Evolutionary conservation across 2,329 filamentous ascomycete genomes (phyloP), one percentile per base, ranked within the genome.

Genomic region (Epichloe aotearoae): DNA sequence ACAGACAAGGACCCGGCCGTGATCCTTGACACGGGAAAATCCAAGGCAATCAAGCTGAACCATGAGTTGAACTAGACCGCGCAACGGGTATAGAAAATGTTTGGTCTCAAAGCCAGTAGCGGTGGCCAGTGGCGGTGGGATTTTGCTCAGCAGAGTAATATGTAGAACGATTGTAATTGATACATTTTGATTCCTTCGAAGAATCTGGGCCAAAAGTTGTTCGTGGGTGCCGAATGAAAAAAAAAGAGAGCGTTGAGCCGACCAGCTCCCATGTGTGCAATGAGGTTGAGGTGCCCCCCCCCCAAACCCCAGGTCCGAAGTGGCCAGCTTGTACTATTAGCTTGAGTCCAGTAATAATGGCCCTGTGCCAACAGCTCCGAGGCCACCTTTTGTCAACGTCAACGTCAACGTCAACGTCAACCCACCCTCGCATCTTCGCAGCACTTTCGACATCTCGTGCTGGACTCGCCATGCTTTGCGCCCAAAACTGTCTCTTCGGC

Each of bases 1-100:
- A 55, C 66, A 6, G 51, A 62, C 0, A 64, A 71, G 8, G 69
- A 73, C 10, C 70, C 70, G 2, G 70, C 70, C 0, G 69, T 73
- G 4, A 61, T 73, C 3, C 45, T 73, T 3, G 69, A 71, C 39
- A 62, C 68, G 0, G 53, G 53, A 2, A 50, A 51, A 17, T 54
- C 53, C 14, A 53, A 53, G 30, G 51, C 49, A 1, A 50, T 51
- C 19, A 53, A 55, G 17, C 30, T 48, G 5, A 47, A 41, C 4
- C 51, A 52, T 41, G 53, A 56, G 47, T 20, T 56, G 48, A 54
- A 50, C 38, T 52, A 48, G 19, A 17, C 12, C 20, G 7, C 34
- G 37, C 36, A n/a, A 38, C 7, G 14, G 19, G 19, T 1, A 42
- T 44, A 6, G 23, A 17, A 2, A 23, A 15, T 42, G 11, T 6